Evolutionary conservation across 2,329 filamentous ascomycete species (phyloP), one percentile per base, ranked within the genome.

Genomic region (Monilinia vaccinii-corymbosi): DNA sequence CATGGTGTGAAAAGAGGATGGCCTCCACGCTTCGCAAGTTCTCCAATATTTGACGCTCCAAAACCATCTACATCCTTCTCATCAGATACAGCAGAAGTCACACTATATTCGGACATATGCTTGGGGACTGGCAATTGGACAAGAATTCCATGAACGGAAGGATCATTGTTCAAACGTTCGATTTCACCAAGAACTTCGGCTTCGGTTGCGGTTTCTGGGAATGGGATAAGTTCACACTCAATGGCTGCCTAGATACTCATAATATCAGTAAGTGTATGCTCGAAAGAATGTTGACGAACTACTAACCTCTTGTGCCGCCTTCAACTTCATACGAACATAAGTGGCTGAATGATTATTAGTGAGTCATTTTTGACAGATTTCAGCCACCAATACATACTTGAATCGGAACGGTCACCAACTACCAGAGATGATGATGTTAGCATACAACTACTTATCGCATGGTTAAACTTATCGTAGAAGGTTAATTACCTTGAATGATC

Each of bases 281-380:
- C 2, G 14, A 45, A 21, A 45, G 51, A 7, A 32, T 32, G 7
- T 64, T 61, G 60, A 64, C 60, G 51, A 9, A 55, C 40, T 47
- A 53, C 77, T 68, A 78, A 91, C 89, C 82, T 97, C 94, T 73
- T 89, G 80, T 61, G 94, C 94, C 66, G 94, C 94, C 82, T 97
- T 99, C 71, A 97, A 79, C 80, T 99, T 99, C 94, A 99, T 99
- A 77, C 92, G 92, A 76, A 99, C 93, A 88, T 99, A 99, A 56
- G 93, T 97, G 71, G 87, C 89, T 93, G 64, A 60, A 61, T 16
- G 4, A 21, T 44, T 21, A 44, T 58, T 16, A 51, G 46, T 45
- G 56, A 36, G 47, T 36, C n/a, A 36, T 50, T 51, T 16, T 45
- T 23, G 38, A 32, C 40, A 47, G 9, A 7, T 2, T 28, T 55